These are phyloP conservation scores for Plasmodium yoelii DNA, from an alignment of 169 alveolate genomes.

Conservation along the genomic window DNA sequence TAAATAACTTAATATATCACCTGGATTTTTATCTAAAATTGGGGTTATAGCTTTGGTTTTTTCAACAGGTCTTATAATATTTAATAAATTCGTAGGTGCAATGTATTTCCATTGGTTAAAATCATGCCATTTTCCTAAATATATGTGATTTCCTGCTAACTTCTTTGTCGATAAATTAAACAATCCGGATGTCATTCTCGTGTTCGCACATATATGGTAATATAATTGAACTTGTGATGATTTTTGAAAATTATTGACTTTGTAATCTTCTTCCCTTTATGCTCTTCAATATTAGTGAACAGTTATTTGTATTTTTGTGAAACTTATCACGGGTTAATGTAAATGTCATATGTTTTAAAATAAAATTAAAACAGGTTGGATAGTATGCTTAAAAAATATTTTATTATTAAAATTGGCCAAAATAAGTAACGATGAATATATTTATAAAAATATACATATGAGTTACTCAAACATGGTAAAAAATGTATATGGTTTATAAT, in stretches of 20 bases:
- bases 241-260: neutral
- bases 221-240: neutral
- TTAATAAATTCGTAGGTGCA: constrained; percentile 83
- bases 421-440: no score
- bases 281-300: no score
- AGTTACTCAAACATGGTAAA: no score
- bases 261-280: constrained; percentile 1
- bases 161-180: constrained; percentile 28
- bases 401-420: no score
- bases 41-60: constrained; percentile 79
- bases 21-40: constrained; percentile 73
- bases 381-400: no score
- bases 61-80: constrained; percentile 84
- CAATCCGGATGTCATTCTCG: constrained; percentile 55
- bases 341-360: no score
- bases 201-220: neutral
- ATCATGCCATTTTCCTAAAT: constrained; percentile 86
- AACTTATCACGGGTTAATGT: no score
- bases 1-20: constrained; percentile 81
- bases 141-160: constrained; percentile 69
- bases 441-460: no score
- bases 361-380: no score
- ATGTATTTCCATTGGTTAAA: constrained; percentile 84
- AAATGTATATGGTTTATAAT: no score
- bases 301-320: no score